phyloP scores from a whole-genome alignment of 768 basidiomycete species.

The Neoboletus brunneissimus region DNA sequence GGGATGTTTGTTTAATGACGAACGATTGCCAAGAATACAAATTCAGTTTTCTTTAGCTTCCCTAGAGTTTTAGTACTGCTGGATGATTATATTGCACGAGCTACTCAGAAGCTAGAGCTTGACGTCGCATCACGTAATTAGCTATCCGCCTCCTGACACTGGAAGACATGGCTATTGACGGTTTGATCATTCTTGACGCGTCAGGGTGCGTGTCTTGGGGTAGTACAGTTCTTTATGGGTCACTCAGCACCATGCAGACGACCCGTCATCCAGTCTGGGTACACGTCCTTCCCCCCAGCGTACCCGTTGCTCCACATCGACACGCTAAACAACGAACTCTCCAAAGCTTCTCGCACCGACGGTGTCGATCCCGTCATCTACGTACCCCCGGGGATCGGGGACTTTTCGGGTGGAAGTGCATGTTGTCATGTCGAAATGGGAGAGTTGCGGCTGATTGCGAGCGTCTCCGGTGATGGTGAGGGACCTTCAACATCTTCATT shows the following conservation, averaged over 20 bases:
- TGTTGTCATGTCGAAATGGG: slow-evolving; percentile 80
- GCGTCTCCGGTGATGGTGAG: slow-evolving; percentile 79
- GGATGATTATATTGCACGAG: slow-evolving; percentile 5
- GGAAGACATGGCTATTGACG: slow-evolving; percentile 68
- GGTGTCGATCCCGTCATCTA: slow-evolving; percentile 76
- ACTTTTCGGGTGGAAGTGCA: slow-evolving; percentile 51
- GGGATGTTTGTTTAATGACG: slow-evolving; percentile 1
- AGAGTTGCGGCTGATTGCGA: slow-evolving; percentile 75
- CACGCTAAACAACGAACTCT: slow-evolving; percentile 70
- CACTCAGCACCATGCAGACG: slow-evolving; percentile 39
- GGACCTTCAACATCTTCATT: background rate
- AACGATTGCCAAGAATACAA: background rate
- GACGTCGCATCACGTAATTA: background rate
- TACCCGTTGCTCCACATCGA: slow-evolving; percentile 88
- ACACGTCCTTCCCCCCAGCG: slow-evolving; percentile 69
- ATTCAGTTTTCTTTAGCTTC: background rate
- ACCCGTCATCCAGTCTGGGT: slow-evolving; percentile 88
- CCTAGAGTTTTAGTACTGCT: slow-evolving; percentile 14
- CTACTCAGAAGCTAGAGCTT: too few species aligned
- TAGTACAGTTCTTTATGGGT: background rate
- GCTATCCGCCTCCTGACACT: background rate
- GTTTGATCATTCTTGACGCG: slow-evolving; percentile 74
- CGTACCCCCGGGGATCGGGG: slow-evolving; percentile 45
- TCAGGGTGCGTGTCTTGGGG: slow-evolving; percentile 52
- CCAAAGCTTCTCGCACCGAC: slow-evolving; percentile 49